Conservation (phyloP, 495 filamentous ascomycete species). For the Talaromyces thailandensis region DNA sequence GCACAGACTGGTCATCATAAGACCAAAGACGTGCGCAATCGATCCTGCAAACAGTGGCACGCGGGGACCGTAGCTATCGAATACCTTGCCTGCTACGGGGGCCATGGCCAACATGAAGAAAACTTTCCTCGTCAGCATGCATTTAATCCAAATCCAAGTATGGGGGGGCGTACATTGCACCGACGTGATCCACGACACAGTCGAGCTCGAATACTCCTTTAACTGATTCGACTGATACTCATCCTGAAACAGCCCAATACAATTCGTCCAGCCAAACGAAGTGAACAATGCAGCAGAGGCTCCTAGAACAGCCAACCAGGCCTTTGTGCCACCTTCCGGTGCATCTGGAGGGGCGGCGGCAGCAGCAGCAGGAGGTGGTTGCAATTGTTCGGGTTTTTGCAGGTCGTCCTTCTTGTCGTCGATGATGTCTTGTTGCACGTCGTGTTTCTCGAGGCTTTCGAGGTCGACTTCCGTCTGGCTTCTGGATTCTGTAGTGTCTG, state of each 20-base stretch:
- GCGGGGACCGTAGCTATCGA: slow-evolving; percentile 66
- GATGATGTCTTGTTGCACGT: background rate
- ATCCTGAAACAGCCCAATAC: slow-evolving; percentile 40
- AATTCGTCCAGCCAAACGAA: slow-evolving; percentile 4
- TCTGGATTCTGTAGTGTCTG: background rate
- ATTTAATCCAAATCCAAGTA: background rate
- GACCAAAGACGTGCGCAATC: slow-evolving; percentile 55
- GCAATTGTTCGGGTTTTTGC: background rate
- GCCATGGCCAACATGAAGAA: slow-evolving; percentile 23
- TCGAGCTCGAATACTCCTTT: slow-evolving; percentile 17
- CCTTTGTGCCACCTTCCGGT: background rate
- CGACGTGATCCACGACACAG: slow-evolving; percentile 14
- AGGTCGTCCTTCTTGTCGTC: background rate
- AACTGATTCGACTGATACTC: slow-evolving; percentile 27
- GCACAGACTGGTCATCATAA: slow-evolving; percentile 60
- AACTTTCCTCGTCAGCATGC: background rate
- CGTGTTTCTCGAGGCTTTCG: background rate
- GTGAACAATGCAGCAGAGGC: background rate
- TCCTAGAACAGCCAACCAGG: background rate
- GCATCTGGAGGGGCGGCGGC: background rate
- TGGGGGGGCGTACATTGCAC: background rate
- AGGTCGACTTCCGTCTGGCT: background rate
- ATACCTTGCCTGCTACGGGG: slow-evolving; percentile 57
- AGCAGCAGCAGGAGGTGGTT: background rate
- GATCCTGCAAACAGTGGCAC: slow-evolving; percentile 39